Evolutionary conservation across 2,329 filamentous ascomycete genomes (phyloP), one percentile per base, ranked within the genome.

Genomic region (Nigrograna mackinnonii): DNA sequence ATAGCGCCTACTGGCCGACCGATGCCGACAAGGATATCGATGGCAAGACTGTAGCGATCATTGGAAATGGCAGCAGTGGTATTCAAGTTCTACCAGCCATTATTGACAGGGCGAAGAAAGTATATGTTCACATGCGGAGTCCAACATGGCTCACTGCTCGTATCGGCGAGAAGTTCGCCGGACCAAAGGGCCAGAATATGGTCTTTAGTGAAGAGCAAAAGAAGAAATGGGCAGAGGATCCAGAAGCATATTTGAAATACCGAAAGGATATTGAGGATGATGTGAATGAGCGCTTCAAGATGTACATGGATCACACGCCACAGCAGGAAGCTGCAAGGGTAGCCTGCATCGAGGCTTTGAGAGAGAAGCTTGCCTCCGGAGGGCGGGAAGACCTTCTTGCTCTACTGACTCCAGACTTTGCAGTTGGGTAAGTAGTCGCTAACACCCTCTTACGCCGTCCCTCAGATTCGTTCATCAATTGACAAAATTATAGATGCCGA

Each of bases 191-290:
- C 17, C 12, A 7, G 7, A 36, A 36, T 4, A 21, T 36, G 3
- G 17, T 21, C 3, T 36, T 74, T 44, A 73, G 63, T 31, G 53
- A 64, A 33, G 66, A 73, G 35, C 72, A 76, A 42, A 52, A 66
- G 6, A 47, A 68, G 9, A 71, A 50, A 44, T 59, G 74, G 4
- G 44, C 62, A 37, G 49, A 71, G 3, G 68, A 75, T 37, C 71
- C 73, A 0, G 57, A 68, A 26, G 70, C 70, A 30, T 75, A 75
- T 37, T 62, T 74, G 20, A 70, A 73, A 46, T 76, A 76, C 47
- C 68, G 72, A 45, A 75, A 74, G 52, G 66, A 71, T 39, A 68
- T 77, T 40, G 74, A 78, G 44, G 70, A 71, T 45, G 73, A 76
- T n/a, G n/a, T n/a, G n/a, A n/a, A n/a, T n/a, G n/a, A n/a, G n/a